A percentile compares a stretch with the other conserved stretches of the same genome.
These are phyloP conservation scores for Trametes cubensis DNA, from an alignment of 768 basidiomycete species.

Conservation along the genomic window DNA sequence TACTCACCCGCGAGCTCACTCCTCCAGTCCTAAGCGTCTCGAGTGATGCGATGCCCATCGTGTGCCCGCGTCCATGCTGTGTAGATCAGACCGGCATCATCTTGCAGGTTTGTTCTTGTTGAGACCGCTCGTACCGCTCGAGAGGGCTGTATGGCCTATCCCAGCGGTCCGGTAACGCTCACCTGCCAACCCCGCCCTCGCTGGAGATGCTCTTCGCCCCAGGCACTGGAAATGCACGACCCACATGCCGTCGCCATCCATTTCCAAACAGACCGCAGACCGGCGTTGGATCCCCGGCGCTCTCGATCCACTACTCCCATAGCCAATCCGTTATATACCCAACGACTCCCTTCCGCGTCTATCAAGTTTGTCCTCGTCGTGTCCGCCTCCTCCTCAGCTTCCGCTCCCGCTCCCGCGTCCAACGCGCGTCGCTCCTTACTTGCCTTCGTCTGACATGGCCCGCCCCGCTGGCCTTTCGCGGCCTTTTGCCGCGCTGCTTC, in stretches of 20 bases:
- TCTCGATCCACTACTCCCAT: slow-evolving; percentile 4
- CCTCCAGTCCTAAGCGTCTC: no score
- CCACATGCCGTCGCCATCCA: neutral
- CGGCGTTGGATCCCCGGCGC: slow-evolving; percentile 19
- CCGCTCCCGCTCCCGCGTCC: slow-evolving; percentile 9
- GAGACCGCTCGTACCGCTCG: no score
- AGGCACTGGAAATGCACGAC: slow-evolving; percentile 3
- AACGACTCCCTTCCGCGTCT: neutral
- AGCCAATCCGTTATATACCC: slow-evolving; percentile 12
- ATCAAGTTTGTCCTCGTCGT: slow-evolving; percentile 2
- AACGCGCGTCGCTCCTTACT: slow-evolving; percentile 19
- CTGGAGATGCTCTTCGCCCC: neutral
- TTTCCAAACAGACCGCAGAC: neutral
- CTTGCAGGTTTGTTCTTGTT: no score
- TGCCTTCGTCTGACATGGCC: slow-evolving; percentile 10
- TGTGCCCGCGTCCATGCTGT: no score
- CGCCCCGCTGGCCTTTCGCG: neutral
- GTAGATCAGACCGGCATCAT: no score
- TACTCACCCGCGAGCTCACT: no score
- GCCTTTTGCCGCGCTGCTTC: neutral
- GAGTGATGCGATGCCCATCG: no score
- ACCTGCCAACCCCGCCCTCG: neutral
- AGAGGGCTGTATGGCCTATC: neutral
- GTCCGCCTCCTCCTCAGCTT: slow-evolving; percentile 3
- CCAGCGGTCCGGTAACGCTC: slow-evolving; percentile 8